Evolutionary conservation across 768 basidiomycete genomes (phyloP).

Genomic region (Amanita jacksonii): DNA sequence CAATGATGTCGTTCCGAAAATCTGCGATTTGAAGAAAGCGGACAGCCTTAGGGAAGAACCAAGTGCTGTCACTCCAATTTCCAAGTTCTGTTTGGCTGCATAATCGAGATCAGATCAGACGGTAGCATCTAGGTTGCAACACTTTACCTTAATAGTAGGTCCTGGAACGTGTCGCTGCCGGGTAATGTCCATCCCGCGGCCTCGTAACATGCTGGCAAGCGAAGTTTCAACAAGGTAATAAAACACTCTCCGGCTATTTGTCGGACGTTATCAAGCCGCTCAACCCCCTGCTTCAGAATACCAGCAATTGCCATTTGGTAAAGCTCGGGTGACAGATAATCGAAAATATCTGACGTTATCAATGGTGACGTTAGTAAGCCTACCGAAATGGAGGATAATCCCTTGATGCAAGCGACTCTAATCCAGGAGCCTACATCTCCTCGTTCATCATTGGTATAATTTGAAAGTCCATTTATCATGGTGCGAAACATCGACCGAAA

Average conservation of each 20-base stretch:
- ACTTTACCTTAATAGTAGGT: slow-evolving; percentile 43
- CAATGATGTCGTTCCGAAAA: slow-evolving; percentile 55
- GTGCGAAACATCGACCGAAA: slow-evolving; percentile 43
- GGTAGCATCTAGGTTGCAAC: background rate
- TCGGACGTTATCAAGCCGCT: slow-evolving; percentile 85
- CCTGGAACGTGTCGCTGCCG: slow-evolving; percentile 34
- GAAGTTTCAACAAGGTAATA: slow-evolving; percentile 35
- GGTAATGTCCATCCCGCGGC: slow-evolving; percentile 44
- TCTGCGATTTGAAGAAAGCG: slow-evolving; percentile 49
- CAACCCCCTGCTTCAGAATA: slow-evolving; percentile 82
- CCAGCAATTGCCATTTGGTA: slow-evolving; percentile 53
- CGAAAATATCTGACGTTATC: slow-evolving; percentile 35
- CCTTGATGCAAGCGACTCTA: slow-evolving; percentile 66
- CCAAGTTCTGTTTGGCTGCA: slow-evolving; percentile 26
- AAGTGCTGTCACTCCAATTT: slow-evolving; percentile 63
- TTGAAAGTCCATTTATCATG: slow-evolving; percentile 64
- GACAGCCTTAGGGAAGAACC: slow-evolving; percentile 69
- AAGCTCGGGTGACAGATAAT: slow-evolving; percentile 49
- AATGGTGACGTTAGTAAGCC: slow-evolving; percentile 38
- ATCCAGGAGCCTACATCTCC: slow-evolving; percentile 98
- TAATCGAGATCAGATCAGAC: no score
- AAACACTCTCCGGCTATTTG: slow-evolving; percentile 67
- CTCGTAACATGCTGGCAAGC: slow-evolving; percentile 31
- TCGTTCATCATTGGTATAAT: slow-evolving; percentile 90
- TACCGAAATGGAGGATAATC: slow-evolving; percentile 45